Conservation (phyloP, 2,329 filamentous ascomycete species). For the Monosporascus sp. region DNA sequence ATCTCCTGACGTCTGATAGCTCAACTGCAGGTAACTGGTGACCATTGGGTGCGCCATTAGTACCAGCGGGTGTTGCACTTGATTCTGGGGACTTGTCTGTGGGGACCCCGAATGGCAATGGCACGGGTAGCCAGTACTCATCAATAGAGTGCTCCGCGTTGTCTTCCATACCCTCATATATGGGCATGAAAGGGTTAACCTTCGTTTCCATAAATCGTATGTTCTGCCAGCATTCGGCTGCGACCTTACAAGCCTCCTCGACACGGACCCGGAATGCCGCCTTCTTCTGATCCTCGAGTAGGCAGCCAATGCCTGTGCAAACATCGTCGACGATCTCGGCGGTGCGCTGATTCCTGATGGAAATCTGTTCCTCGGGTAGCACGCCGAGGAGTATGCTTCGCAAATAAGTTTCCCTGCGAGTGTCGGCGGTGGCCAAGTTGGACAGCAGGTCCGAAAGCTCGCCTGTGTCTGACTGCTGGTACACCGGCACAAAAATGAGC, state of each 20-base stretch:
- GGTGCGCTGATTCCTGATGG: neutral
- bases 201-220: neutral
- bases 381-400: neutral
- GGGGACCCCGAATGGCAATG: neutral
- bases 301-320: neutral
- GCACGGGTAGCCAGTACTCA: neutral
- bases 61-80: neutral
- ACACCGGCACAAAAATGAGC: neutral
- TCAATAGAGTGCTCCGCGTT: neutral
- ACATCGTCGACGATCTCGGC: neutral
- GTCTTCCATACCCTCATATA: neutral
- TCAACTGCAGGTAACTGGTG: neutral
- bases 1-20: neutral
- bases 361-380: neutral
- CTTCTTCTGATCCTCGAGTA: neutral
- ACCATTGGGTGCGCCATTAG: neutral
- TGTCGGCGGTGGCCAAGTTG: neutral
- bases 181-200: neutral
- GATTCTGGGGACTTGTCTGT: neutral
- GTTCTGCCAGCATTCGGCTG: neutral
- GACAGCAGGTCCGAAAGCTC: neutral
- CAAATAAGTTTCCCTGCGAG: neutral
- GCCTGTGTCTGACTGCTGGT: neutral
- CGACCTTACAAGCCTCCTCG: neutral
- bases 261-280: neutral